These are phyloP conservation scores for Podaxis pistillaris DNA, from an alignment of 768 basidiomycete species.

Conservation along the genomic window DNA sequence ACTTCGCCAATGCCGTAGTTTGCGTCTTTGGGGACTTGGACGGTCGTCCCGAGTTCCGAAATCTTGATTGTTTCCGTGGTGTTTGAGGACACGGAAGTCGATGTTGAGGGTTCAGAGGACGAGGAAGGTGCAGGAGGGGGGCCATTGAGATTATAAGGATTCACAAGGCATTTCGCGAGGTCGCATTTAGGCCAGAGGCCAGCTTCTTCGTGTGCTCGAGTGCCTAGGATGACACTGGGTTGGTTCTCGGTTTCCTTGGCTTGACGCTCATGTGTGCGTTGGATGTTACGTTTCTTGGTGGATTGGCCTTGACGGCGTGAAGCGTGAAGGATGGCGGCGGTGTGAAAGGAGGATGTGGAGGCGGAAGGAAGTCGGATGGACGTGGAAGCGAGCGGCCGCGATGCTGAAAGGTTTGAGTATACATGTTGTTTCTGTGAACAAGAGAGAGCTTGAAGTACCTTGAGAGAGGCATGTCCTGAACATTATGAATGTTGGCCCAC, in stretches of 20 bases:
- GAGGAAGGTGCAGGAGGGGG: conserved; percentile 24
- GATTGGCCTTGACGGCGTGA: conserved; percentile 46
- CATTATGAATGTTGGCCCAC: conserved; percentile 18
- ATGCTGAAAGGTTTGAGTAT: conserved; percentile 3
- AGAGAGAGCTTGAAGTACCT: conserved; percentile 21
- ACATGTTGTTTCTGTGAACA: conserved; percentile 20
- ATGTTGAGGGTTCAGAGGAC: conserved; percentile 23
- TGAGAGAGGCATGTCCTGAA: conserved; percentile 28
- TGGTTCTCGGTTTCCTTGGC: conserved; percentile 34
- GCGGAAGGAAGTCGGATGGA: conserved; percentile 35
- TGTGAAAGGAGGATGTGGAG: conserved; percentile 31
- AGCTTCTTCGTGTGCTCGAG: conserved; percentile 54
- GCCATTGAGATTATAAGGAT: conserved; percentile 44
- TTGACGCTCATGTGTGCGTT: conserved; percentile 43
- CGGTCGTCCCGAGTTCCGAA: conserved; percentile 25
- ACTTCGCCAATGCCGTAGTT: conserved; percentile 65
- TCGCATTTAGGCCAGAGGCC: conserved; percentile 65
- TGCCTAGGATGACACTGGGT: conserved; percentile 76
- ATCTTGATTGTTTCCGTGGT: neutral
- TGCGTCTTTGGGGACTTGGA: conserved; percentile 49
- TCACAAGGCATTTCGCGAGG: conserved; percentile 62
- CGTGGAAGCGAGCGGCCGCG: conserved; percentile 17
- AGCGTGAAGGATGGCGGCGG: conserved; percentile 1
- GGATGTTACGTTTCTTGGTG: conserved; percentile 31
- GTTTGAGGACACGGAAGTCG: conserved; percentile 24